Percentiles rank a stretch among this genome's conserved stretches.
phyloP scores from a whole-genome alignment of 2,329 filamentous ascomycete species.

The Apiospora phragmitis region DNA sequence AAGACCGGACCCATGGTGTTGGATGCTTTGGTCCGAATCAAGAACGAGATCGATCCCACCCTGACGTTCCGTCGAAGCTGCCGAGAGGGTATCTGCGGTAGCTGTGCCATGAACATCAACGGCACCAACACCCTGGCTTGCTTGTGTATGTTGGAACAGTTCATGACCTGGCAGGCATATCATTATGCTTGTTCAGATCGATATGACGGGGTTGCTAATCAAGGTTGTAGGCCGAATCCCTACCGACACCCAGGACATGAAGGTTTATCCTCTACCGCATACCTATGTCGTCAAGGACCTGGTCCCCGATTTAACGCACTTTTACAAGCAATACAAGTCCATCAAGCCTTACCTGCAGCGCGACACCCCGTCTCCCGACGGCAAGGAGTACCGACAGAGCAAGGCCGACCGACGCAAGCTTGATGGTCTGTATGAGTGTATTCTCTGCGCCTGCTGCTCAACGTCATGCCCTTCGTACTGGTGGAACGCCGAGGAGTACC shows the following conservation, averaged over 20 bases:
- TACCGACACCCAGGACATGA: constrained; percentile 76
- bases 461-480: constrained; percentile 99
- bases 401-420: constrained; percentile 95
- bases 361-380: constrained; percentile 79
- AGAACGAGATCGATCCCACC: constrained; percentile 98
- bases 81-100: constrained; percentile 97
- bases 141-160: constrained; percentile 70
- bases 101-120: constrained; percentile 99
- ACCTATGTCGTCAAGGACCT: constrained; percentile 99
- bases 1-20: constrained; percentile 99
- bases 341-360: constrained; percentile 98
- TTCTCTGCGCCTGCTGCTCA: constrained; percentile 98
- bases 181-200: neutral
- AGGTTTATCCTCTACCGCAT: constrained; percentile 97
- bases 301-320: constrained; percentile 94
- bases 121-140: constrained; percentile 97
- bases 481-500: constrained; percentile 99
- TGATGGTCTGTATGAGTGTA: constrained; percentile 98
- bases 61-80: constrained; percentile 95
- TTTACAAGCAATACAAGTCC: constrained; percentile 99
- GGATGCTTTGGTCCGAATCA: constrained; percentile 95
- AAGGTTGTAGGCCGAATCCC: constrained; percentile 79
- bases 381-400: constrained; percentile 87
- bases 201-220: neutral
- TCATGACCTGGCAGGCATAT: neutral